phyloP scores from a whole-genome alignment of 2,329 filamentous ascomycete species.

The Scedosporium aurantiacum region DNA sequence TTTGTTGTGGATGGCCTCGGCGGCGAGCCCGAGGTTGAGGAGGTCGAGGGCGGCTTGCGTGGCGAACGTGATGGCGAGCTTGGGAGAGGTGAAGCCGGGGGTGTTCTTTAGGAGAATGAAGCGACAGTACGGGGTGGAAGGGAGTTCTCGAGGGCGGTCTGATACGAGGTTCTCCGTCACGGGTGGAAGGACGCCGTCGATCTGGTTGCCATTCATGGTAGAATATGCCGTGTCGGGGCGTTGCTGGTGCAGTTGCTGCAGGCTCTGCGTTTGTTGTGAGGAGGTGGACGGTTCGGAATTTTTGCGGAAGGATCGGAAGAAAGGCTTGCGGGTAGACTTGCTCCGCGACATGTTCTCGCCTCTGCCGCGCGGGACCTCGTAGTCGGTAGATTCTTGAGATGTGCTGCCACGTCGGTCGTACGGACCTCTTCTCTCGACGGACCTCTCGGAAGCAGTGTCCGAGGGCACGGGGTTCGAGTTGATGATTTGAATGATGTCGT shows the following conservation, averaged over 20 bases:
- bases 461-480: slow-evolving; percentile 12
- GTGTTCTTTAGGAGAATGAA: slow-evolving; percentile 21
- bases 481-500: slow-evolving; percentile 38
- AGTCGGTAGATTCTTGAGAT: not conserved
- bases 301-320: slow-evolving; percentile 22
- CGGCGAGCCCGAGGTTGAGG: slow-evolving; percentile 28
- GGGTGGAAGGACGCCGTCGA: not conserved
- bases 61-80: slow-evolving; percentile 33
- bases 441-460: not conserved
- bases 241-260: not conserved
- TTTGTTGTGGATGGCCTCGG: slow-evolving; percentile 27
- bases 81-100: slow-evolving; percentile 14
- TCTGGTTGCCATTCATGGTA: not conserved
- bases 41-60: slow-evolving; percentile 35
- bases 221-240: not conserved
- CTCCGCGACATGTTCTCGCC: slow-evolving; percentile 11
- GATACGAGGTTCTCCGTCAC: not conserved
- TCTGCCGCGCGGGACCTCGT: slow-evolving; percentile 17
- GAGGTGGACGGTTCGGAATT: not conserved
- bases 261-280: too few relatives aligned
- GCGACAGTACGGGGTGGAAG: slow-evolving; percentile 18
- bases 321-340: slow-evolving; percentile 18
- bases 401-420: not conserved
- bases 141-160: slow-evolving; percentile 3
- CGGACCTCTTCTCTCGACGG: not conserved